These are phyloP conservation scores for Abrus precatorius DNA, from an alignment of 306 rosid species.

Conservation along the genomic window DNA sequence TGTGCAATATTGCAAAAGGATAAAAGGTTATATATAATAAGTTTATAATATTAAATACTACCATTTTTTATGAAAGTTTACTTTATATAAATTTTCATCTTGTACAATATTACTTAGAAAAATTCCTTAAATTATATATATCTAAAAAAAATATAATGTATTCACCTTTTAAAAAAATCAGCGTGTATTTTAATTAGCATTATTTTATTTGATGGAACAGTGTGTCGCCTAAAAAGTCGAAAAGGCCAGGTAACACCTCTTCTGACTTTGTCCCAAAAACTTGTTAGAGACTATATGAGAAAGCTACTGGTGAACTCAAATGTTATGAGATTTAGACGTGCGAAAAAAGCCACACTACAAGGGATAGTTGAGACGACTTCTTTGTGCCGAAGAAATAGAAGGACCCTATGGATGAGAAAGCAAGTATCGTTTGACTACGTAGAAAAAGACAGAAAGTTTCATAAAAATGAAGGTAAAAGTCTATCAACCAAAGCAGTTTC, in stretches of 20 bases:
- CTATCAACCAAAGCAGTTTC: slow-evolving; percentile 31
- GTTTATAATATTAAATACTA: too few species aligned
- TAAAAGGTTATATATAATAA: too few species aligned
- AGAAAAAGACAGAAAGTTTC: slow-evolving; percentile 21
- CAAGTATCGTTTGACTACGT: slow-evolving; percentile 24
- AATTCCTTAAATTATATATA: too few species aligned
- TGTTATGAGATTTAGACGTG: slow-evolving; percentile 35
- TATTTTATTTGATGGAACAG: slow-evolving; percentile 42
- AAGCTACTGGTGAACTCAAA: slow-evolving; percentile 44
- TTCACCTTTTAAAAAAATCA: too few species aligned
- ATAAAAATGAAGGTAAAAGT: slow-evolving; percentile 37
- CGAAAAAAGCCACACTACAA: slow-evolving; percentile 30
- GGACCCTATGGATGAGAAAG: slow-evolving; percentile 31
- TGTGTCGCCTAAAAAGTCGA: slow-evolving; percentile 15
- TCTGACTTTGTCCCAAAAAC: slow-evolving; percentile 39
- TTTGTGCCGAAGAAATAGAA: slow-evolving; percentile 31
- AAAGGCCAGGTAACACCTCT: slow-evolving; percentile 1
- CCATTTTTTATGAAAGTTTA: too few species aligned
- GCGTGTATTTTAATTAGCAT: neutral
- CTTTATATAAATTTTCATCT: too few species aligned
- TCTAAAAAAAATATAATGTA: too few species aligned
- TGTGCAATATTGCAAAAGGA: too few species aligned
- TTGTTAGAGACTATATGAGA: slow-evolving; percentile 49
- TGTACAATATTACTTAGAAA: too few species aligned
- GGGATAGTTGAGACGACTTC: slow-evolving; percentile 25